These are phyloP conservation scores for Rhododendron williamsianum DNA, from an alignment of 148 eudicot genomes.

Conservation along the genomic window DNA sequence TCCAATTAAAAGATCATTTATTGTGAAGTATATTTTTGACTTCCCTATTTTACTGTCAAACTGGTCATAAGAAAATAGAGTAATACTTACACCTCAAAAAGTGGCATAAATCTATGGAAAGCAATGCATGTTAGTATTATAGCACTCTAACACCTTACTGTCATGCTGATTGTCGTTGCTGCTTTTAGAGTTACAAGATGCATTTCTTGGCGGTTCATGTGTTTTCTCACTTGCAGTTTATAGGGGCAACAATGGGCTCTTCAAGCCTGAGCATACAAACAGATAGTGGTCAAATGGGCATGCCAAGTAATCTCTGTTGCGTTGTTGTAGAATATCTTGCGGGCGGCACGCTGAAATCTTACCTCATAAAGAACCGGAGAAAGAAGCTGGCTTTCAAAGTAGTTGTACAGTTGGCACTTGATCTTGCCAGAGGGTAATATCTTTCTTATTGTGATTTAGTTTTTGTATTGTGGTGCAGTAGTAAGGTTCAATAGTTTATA, in stretches of 20 bases:
- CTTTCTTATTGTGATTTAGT: neutral
- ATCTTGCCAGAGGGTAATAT: conserved; percentile 82
- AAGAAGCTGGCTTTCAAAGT: conserved; percentile 77
- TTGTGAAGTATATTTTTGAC: neutral
- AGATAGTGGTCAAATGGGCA: conserved; percentile 67
- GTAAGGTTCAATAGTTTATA: neutral
- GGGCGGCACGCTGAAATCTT: conserved; percentile 71
- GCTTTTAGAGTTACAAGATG: neutral
- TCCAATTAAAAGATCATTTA: neutral
- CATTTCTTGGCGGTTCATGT: neutral
- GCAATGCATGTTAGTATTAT: neutral
- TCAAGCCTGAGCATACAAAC: conserved; percentile 69
- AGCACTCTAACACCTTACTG: neutral
- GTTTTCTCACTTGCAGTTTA: conserved; percentile 45
- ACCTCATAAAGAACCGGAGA: conserved; percentile 71
- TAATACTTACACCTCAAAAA: neutral
- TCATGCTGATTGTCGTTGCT: neutral
- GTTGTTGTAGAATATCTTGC: conserved; percentile 84
- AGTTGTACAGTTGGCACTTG: conserved; percentile 73
- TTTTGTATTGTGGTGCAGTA: neutral
- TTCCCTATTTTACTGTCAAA: neutral
- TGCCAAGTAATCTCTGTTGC: conserved; percentile 81
- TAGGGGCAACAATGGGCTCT: conserved; percentile 85
- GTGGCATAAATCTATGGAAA: neutral
- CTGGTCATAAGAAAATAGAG: neutral